These are phyloP conservation scores for Aspergillus alliaceus DNA, from an alignment of 2,329 filamentous ascomycete genomes.

Conservation along the genomic window DNA sequence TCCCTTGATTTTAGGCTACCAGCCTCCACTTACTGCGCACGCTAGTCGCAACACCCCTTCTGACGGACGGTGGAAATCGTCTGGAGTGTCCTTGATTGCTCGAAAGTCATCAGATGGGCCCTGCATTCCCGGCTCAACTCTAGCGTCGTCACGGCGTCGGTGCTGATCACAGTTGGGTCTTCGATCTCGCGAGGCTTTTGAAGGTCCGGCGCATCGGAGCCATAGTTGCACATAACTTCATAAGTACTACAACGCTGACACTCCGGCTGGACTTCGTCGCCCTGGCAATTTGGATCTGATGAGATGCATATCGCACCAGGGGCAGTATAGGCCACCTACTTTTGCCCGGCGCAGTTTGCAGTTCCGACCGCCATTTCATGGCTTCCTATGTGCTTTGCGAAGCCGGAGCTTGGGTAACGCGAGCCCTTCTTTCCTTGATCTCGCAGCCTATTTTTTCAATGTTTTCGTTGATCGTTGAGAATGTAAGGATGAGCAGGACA, in stretches of 20 bases:
- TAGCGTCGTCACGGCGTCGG: background rate
- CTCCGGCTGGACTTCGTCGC: background rate
- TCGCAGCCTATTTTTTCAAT: background rate
- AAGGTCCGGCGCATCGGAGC: background rate
- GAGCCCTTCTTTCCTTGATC: background rate
- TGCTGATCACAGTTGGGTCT: background rate
- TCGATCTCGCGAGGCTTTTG: background rate
- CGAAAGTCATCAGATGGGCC: background rate
- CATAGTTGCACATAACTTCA: background rate
- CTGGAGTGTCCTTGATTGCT: background rate
- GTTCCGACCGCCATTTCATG: background rate
- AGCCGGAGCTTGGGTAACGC: background rate
- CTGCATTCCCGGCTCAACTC: background rate
- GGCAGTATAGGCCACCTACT: background rate
- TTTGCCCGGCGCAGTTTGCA: background rate
- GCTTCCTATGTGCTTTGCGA: background rate
- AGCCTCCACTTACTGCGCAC: background rate
- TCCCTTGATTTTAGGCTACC: background rate
- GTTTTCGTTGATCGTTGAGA: background rate
- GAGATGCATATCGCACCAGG: background rate
- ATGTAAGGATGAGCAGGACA: background rate
- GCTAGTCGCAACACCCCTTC: background rate
- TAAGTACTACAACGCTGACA: background rate
- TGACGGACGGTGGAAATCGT: background rate
- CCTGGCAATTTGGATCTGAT: background rate